Evolutionary conservation across 2,329 filamentous ascomycete genomes (phyloP), one percentile per base, ranked within the genome.

Genomic region (Alternaria alternata): DNA sequence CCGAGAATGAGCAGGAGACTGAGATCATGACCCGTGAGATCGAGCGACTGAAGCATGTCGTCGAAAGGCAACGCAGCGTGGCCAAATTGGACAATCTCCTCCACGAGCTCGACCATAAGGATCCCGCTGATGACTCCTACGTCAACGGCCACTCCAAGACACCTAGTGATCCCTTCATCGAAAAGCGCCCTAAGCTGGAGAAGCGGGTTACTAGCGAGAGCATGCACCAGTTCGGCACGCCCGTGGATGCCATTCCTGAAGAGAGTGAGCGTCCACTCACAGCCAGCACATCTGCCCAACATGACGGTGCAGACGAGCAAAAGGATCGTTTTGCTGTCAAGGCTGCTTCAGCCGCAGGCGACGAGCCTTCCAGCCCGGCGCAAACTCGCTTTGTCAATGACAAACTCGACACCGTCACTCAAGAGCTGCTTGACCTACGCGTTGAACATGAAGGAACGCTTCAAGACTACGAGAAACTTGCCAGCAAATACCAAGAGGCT

Each of bases 1-100:
- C 95, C 0, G 95, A 99, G 79, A 91, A 94, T 3, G 95, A 99
- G 72, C 94, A 98, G 78, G 95, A 99, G 75, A 89, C 92, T 65
- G 95, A 98, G 77, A 83, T 97, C 62, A 97, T 99, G 94, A 93
- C 97, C 77, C 92, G 94, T 36, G 95, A 99, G 74, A 92, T 99
- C 64, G 92, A 97, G 72, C 89, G 94, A 34, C 84, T 99, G 12
- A 95, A 98, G 79, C 92, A 97, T 78, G 93, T 99, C 7, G 89
- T 99, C 52, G 94, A 98, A 78, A 91, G 96, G 49, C 95, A 99
- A 78, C 88, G 95, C 61, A 97, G 94, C 76, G 87, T 99, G 4
- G 95, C 95, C 41, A 96, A 97, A 78, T 86, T 99, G 4, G 95
- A 99, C 75, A 96, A 91, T 54, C 86, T 99, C 7, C 86, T 99